Evolutionary conservation across 768 basidiomycete species (phyloP).

Genomic region (Daedaleopsis nitida): DNA sequence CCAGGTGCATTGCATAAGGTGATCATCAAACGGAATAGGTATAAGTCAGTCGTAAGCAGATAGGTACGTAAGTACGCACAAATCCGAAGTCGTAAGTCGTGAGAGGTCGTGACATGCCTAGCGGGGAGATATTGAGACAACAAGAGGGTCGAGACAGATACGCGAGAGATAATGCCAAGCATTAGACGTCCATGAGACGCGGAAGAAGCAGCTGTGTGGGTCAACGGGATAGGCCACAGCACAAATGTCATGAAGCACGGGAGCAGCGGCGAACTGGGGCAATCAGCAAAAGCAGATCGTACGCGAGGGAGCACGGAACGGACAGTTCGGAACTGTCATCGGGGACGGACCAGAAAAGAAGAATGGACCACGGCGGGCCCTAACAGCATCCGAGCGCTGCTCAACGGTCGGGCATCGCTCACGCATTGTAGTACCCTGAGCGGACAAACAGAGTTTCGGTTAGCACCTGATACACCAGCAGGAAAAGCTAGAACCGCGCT

Average conservation of each 20-base stretch:
- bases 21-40: constrained; percentile 24
- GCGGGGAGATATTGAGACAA: constrained; percentile 18
- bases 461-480: constrained; percentile 8
- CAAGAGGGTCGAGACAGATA: constrained; percentile 10
- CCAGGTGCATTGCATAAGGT: constrained; percentile 7
- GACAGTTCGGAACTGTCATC: constrained; percentile 13
- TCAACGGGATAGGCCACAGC: neutral
- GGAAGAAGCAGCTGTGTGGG: constrained; percentile 13
- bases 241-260: constrained; percentile 9
- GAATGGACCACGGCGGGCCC: constrained; percentile 17
- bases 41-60: constrained; percentile 29
- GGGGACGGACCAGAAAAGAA: neutral
- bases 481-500: constrained; percentile 2
- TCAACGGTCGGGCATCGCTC: constrained; percentile 19
- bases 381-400: constrained; percentile 19
- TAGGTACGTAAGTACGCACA: constrained; percentile 20
- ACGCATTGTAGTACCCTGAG: constrained; percentile 51
- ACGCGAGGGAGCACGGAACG: constrained; percentile 10
- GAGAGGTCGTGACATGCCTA: constrained; percentile 26
- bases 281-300: constrained; percentile 14
- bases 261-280: constrained; percentile 2
- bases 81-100: constrained; percentile 28
- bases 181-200: constrained; percentile 15
- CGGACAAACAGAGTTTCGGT: constrained; percentile 13
- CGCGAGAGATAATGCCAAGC: constrained; percentile 13